Percentiles rank a stretch among this genome's conserved stretches.
Conservation (phyloP, 257 asterid genomes). For the Apocynum venetum region DNA sequence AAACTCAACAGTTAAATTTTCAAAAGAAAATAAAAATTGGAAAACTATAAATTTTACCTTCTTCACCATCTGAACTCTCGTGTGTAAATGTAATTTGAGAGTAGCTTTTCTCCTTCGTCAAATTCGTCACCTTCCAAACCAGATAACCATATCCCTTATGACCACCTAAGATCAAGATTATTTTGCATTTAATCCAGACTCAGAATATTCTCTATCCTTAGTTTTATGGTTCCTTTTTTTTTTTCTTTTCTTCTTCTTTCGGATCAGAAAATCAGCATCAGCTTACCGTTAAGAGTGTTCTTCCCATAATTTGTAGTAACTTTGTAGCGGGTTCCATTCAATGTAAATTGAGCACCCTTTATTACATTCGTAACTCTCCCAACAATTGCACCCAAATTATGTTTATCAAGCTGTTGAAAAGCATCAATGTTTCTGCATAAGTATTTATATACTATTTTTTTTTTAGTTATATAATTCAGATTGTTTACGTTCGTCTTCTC, state of each 20-base stretch:
- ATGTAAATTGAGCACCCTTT: slow-evolving; percentile 23
- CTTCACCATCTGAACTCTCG: slow-evolving; percentile 26
- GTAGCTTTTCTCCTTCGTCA: background rate
- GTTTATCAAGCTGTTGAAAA: slow-evolving; percentile 16
- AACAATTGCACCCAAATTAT: slow-evolving; percentile 26
- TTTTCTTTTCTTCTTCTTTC: too few relatives aligned
- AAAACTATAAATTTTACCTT: slow-evolving; percentile 11
- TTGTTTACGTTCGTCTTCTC: too few relatives aligned
- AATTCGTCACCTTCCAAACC: slow-evolving; percentile 21
- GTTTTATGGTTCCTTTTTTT: too few relatives aligned
- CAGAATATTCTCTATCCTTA: background rate
- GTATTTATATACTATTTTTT: too few relatives aligned
- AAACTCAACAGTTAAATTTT: too few relatives aligned
- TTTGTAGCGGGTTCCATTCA: slow-evolving; percentile 23
- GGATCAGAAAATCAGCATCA: background rate
- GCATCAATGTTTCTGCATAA: too few relatives aligned
- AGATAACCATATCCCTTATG: slow-evolving; percentile 19
- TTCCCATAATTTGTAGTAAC: slow-evolving; percentile 23
- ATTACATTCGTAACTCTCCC: slow-evolving; percentile 31
- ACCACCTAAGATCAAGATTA: slow-evolving; percentile 6
- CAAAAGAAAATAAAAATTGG: background rate
- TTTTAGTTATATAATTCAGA: too few relatives aligned
- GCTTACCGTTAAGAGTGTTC: slow-evolving; percentile 24
- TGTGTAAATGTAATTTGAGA: slow-evolving; percentile 20
- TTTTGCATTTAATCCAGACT: background rate